phyloP scores from a whole-genome alignment of 176 grass and related monocot species.

The Rhynchospora breviuscula region DNA sequence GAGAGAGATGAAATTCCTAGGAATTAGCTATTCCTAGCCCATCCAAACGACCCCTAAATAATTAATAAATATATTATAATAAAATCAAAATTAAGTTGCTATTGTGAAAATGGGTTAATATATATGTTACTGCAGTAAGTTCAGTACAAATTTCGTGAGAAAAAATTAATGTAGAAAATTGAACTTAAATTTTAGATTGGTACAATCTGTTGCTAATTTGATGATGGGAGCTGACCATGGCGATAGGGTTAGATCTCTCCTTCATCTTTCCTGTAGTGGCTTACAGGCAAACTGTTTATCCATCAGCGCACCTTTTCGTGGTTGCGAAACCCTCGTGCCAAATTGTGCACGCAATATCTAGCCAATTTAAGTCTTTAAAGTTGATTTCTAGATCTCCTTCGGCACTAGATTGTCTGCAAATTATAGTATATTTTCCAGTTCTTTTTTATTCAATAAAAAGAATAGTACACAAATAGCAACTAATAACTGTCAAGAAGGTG shows the following conservation, averaged over 20 bases:
- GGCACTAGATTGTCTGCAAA: not conserved
- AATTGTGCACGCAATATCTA: not conserved
- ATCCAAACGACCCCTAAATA: too few relatives aligned
- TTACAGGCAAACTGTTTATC: not conserved
- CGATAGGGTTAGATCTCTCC: not conserved
- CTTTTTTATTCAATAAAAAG: too few relatives aligned
- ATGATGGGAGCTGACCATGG: too few relatives aligned
- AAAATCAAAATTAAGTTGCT: not conserved
- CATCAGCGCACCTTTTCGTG: too few relatives aligned
- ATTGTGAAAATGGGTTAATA: not conserved
- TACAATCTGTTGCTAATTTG: too few relatives aligned
- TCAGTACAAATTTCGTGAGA: not conserved
- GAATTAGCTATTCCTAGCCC: too few relatives aligned
- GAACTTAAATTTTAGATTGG: not conserved
- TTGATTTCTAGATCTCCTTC: not conserved
- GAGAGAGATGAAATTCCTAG: too few relatives aligned
- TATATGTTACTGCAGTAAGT: not conserved
- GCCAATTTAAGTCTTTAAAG: not conserved
- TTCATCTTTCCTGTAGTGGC: not conserved
- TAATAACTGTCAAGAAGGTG: too few relatives aligned
- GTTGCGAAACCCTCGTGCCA: not conserved
- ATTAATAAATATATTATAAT: too few relatives aligned
- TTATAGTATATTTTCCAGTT: not conserved
- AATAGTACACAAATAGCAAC: too few relatives aligned
- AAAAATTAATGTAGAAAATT: not conserved